These are phyloP conservation scores for Neurospora sp. DNA, from an alignment of 495 filamentous ascomycete species.

Conservation along the genomic window DNA sequence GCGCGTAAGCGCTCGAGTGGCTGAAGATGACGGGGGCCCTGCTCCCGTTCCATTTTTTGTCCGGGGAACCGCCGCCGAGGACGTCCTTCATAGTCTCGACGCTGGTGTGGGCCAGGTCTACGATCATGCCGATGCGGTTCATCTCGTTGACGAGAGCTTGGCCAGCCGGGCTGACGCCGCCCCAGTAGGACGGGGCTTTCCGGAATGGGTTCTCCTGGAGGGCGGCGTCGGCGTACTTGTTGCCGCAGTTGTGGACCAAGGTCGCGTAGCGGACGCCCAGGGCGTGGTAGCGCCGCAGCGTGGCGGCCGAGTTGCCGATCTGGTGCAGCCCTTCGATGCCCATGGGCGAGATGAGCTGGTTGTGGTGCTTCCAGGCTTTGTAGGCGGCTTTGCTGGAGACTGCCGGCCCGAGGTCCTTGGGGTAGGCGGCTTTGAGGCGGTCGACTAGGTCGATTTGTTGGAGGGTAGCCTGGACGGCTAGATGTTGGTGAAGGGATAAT, in stretches of 20 bases:
- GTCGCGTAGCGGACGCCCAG: conserved; percentile 89
- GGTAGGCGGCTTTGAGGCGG: conserved; percentile 58
- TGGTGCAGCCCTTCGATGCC: conserved; percentile 92
- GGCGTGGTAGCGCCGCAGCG: conserved; percentile 60
- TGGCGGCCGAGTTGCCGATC: conserved; percentile 76
- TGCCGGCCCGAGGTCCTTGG: conserved; percentile 52
- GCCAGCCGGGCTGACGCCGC: conserved; percentile 63
- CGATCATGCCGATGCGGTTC: conserved; percentile 72
- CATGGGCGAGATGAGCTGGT: conserved; percentile 53
- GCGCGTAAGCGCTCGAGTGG: conserved; percentile 54
- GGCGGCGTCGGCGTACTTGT: conserved; percentile 79
- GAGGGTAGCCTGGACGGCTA: conserved; percentile 55
- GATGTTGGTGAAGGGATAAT: background rate
- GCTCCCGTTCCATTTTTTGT: conserved; percentile 36
- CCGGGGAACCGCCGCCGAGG: conserved; percentile 31
- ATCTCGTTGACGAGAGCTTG: conserved; percentile 58
- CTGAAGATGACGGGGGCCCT: conserved; percentile 64
- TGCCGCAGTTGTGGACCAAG: conserved; percentile 90
- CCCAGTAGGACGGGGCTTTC: conserved; percentile 41
- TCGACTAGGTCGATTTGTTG: conserved; percentile 76
- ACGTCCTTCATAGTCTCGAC: conserved; percentile 63
- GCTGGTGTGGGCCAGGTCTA: conserved; percentile 59
- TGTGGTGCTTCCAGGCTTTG: conserved; percentile 42
- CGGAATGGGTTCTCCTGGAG: conserved; percentile 37
- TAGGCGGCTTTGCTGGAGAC: conserved; percentile 48